Conservation (phyloP, 2,329 filamentous ascomycete genomes). For the Apiospora kogelbergensis region DNA sequence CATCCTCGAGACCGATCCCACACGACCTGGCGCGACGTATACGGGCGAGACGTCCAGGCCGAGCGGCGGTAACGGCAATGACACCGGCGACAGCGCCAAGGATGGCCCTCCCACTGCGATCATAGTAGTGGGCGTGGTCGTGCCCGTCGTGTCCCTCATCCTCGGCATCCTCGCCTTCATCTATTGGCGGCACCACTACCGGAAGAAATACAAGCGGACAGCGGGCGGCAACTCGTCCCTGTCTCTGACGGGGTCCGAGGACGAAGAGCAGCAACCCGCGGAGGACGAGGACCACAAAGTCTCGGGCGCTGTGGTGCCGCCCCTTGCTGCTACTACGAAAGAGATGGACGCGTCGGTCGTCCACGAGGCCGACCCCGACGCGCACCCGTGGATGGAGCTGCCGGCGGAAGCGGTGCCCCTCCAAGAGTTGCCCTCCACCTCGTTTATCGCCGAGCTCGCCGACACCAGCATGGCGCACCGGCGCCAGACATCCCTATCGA, state of each 20-base stretch:
- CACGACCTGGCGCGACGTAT: constrained; percentile 18
- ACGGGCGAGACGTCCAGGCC: not conserved
- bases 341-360: not conserved
- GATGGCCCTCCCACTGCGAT: not conserved
- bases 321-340: not conserved
- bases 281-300: too few species aligned
- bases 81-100: not conserved
- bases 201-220: constrained; percentile 1
- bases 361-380: not conserved
- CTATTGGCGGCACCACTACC: constrained; percentile 10
- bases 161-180: constrained; percentile 4
- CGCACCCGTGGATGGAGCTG: not conserved
- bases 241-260: not conserved
- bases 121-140: not conserved
- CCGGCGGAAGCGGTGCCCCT: not conserved
- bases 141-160: not conserved
- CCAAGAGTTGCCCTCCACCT: not conserved
- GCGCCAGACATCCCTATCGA: not conserved
- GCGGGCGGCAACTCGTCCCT: not conserved
- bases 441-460: constrained; percentile 1
- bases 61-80: too few species aligned
- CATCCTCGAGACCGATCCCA: constrained; percentile 20
- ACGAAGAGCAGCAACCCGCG: too few species aligned
- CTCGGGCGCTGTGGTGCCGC: too few species aligned
- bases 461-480: not conserved